A percentile compares a stretch with the other conserved stretches of the same genome.
Conservation (phyloP, 2,329 filamentous ascomycete genomes). For the Stagonosporopsis rhizophila region DNA sequence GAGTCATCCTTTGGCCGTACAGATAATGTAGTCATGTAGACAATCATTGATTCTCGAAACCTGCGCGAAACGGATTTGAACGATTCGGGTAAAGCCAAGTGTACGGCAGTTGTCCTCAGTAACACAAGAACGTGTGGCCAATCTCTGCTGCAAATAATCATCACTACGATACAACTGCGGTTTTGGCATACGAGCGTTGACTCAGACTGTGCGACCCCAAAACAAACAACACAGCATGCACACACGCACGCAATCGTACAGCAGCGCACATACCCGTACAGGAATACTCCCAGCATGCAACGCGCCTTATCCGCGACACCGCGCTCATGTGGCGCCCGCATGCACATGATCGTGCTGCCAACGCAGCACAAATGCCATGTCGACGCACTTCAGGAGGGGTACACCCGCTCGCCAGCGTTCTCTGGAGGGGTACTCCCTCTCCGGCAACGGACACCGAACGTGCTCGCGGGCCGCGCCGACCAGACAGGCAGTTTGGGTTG, state of each 20-base stretch:
- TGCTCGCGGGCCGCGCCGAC: constrained; percentile 5
- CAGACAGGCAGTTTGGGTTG: background rate
- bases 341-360: constrained; percentile 11
- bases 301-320: constrained; percentile 14
- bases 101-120: background rate
- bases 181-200: background rate
- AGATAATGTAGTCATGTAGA: background rate
- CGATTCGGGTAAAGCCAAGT: background rate
- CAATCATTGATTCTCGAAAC: background rate
- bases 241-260: constrained; percentile 11
- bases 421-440: constrained; percentile 9
- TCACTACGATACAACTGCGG: background rate
- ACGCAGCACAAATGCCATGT: constrained; percentile 6
- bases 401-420: background rate
- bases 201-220: background rate
- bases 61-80: background rate
- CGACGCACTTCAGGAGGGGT: background rate
- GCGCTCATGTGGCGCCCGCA: constrained; percentile 5
- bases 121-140: background rate
- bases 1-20: too few relatives aligned
- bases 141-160: background rate
- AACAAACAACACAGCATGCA: constrained; percentile 2
- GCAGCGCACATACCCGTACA: constrained; percentile 1
- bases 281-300: constrained; percentile 1
- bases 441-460: constrained; percentile 3